Base-by-base conservation (phyloP, 2,329 filamentous ascomycete genomes). In the Cylindrodendrum hubeiense region DNA sequence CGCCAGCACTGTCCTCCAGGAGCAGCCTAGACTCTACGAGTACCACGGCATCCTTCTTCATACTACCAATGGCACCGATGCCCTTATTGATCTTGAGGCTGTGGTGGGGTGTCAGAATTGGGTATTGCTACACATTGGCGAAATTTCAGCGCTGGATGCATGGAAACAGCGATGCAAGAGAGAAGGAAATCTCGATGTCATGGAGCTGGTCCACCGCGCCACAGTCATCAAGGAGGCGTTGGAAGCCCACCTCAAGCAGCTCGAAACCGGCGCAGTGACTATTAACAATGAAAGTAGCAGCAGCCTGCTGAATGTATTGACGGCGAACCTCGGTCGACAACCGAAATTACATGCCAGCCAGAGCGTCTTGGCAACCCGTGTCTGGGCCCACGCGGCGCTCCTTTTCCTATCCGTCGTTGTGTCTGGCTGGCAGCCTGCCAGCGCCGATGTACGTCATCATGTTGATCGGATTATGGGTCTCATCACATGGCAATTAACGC, bases 91-190 rank as follows among this genome's bases (percentile, higher is more conserved):
- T 13, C 2, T 69, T 4, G 44, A 49, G 2, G 5, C 63, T 4
- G 24, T 60, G 8, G 30, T 64, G 0, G 68, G 64, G 0, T 69
- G 60, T 15, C 58, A 69, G 17, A 69, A 67, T 13, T 69, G 65
- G 65, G 37, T 39, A 1, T 33, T 39, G 3, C 3, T 37, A 1
- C n/a, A 19, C 0, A 61, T 65, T 9, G 47, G 52, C 0, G 60
- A 67, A 0, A 52, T 28, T 2, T 15, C 53, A 1, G 41, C 52
- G 2, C 60, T 67, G 5, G 26, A 54, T 0, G 17, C 8, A 0
- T 68, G 52, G 65, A 65, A 68, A 33, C 55, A 65, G n/a, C 10
- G 50, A 8, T 15, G 34, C 1, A 65, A 51, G 1, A 41, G 0
- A 15, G 26, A 0, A 0, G 64, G 55, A 2, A 6, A 26, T 2